phyloP scores from a whole-genome alignment of 1,284 basidiomycete genomes.

The Boletellus deceptivus region DNA sequence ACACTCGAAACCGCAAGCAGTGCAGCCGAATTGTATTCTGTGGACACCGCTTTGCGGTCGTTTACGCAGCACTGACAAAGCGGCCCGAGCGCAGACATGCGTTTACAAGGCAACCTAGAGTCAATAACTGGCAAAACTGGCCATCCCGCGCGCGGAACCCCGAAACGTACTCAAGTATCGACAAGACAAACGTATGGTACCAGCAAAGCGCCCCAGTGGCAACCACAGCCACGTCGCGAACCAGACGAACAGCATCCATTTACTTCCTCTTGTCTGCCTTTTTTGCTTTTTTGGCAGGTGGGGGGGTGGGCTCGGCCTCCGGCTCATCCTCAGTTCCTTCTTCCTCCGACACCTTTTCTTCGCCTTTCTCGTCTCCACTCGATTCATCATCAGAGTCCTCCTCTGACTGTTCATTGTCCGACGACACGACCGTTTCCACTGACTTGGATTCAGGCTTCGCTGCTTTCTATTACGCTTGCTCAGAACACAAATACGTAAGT shows the following conservation, averaged over 20 bases:
- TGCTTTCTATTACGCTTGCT: slow-evolving; percentile 23
- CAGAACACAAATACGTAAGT: slow-evolving; percentile 14
- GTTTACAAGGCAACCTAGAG: slow-evolving; percentile 13
- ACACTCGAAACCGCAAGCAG: slow-evolving; percentile 17
- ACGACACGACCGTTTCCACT: slow-evolving; percentile 28
- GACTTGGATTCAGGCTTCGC: slow-evolving; percentile 24
- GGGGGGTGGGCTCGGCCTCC: slow-evolving; percentile 29
- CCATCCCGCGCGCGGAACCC: slow-evolving; percentile 7
- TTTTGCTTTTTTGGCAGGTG: slow-evolving; percentile 36
- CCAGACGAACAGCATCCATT: slow-evolving; percentile 6
- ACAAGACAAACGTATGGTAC: slow-evolving; percentile 33
- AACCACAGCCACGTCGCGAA: slow-evolving; percentile 8
- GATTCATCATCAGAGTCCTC: slow-evolving; percentile 21
- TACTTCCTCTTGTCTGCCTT: slow-evolving; percentile 36
- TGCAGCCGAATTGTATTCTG: slow-evolving; percentile 24
- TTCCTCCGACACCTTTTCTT: slow-evolving; percentile 30
- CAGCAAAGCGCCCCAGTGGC: slow-evolving; percentile 11
- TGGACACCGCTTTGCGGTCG: slow-evolving; percentile 35
- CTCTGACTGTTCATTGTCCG: slow-evolving; percentile 27
- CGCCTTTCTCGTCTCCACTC: slow-evolving; percentile 27
- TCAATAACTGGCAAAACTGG: slow-evolving; percentile 3
- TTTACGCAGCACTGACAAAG: slow-evolving; percentile 27
- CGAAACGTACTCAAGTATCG: slow-evolving; percentile 30
- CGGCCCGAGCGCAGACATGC: slow-evolving; percentile 19
- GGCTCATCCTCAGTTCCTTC: slow-evolving; percentile 17